A percentile compares a stretch with the other conserved stretches of the same genome.
These are phyloP conservation scores for Pseudevernia furfuracea DNA, from an alignment of 495 filamentous ascomycete species.

Conservation along the genomic window DNA sequence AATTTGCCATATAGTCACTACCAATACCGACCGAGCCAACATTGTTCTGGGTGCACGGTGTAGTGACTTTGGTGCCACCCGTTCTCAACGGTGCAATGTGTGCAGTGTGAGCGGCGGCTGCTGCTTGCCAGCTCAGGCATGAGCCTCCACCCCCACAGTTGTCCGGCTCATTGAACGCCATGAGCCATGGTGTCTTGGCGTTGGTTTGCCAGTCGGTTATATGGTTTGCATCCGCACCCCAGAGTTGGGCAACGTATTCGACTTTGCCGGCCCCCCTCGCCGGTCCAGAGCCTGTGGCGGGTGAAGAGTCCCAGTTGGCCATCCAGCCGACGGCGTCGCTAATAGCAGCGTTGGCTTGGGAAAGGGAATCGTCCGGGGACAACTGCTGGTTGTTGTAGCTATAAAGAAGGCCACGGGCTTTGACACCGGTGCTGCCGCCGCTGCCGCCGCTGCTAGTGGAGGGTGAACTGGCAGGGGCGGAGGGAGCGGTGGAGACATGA, in stretches of 20 bases:
- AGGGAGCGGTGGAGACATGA: not conserved
- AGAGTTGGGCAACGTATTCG: conserved; percentile 20
- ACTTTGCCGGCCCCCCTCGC: conserved; percentile 12
- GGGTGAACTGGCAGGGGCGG: conserved; percentile 4
- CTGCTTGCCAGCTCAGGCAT: not conserved
- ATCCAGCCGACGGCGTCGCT: conserved; percentile 13
- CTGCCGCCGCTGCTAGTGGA: not conserved
- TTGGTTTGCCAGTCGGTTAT: conserved; percentile 19
- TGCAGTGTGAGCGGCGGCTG: not conserved
- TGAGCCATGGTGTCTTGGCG: conserved; percentile 18
- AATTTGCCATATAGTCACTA: conserved; percentile 12
- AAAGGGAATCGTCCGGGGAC: not conserved
- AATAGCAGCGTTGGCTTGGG: not conserved
- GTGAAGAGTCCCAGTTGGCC: conserved; percentile 24
- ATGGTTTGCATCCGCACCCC: conserved; percentile 12
- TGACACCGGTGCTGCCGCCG: conserved; percentile 12
- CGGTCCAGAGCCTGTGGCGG: conserved; percentile 16
- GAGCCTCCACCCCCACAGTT: conserved; percentile 18
- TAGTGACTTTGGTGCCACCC: conserved; percentile 10
- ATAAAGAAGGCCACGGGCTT: conserved; percentile 17
- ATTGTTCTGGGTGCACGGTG: conserved; percentile 13
- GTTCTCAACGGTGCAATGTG: not conserved
- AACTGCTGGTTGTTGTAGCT: not conserved
- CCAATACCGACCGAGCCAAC: conserved; percentile 2
- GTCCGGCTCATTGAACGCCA: conserved; percentile 24